Base-by-base conservation (phyloP, 805 yeast genomes). In the Kuraishia ogatae region DNA sequence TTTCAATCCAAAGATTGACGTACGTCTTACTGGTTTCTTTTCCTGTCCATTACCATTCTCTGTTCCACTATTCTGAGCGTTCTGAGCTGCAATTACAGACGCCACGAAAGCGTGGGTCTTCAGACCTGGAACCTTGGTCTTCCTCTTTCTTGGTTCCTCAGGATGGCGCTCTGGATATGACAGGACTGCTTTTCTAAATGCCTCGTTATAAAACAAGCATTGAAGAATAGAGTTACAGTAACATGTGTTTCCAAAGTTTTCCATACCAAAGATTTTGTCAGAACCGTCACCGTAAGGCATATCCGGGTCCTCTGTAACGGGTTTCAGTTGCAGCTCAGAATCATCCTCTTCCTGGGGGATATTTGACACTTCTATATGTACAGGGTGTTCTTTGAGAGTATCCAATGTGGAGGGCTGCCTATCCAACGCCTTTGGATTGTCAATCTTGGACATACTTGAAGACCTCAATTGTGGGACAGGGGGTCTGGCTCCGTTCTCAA, bases 191-290 rank as follows among this genome's bases (percentile, higher is more conserved):
- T 74, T 69, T 50, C 97, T 79, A 63, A 94, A 90, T 28, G 78
- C 79, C 24, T 79, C 77, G 2, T 93, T 79, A 70, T 87, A 85
- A 73, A 81, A 93, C 10, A 93, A 77, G 60, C 96, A 89, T 67
- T 94, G 99, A 23, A 94, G 71, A 29, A 94, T 88, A 10, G 97
- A 89, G 63, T 94, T 94, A 70, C 96, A 89, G 72, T 93, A 93
- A 71, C 98, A 94, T 0, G 97, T 91, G 66, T 91, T 86, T 1
- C 96, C 96, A 63, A 87, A 87, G 65, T 88, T 88, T 65, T 88
- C 94, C 79, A 86, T 81, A 0, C 96, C 96, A 66, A 81, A 87
- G 22, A 87, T 78, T 66, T 86, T 87, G 57, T 79, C 74, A 6
- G 84, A 72, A 1, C 91, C 92, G 65, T 83, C 84, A 4, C 90